Evolutionary conservation across 495 filamentous ascomycete species (phyloP), one percentile per base, ranked within the genome.

Genomic region (Daldinia decipiens): DNA sequence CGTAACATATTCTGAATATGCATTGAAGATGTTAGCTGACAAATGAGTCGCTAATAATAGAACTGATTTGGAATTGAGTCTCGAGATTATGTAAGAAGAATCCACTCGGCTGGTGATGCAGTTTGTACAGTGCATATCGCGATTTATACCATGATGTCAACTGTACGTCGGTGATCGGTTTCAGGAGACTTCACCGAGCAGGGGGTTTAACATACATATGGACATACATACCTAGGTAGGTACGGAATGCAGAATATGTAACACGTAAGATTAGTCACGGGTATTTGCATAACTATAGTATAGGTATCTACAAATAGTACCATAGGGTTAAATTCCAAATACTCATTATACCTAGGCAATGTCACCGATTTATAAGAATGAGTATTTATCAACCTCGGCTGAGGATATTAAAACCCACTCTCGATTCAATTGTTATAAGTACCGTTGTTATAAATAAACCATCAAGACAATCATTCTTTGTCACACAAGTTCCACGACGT

Each of bases 291-390:
- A 34, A 3, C 1, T 34, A 5, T 24, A 24, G 21, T 2, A 12
- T 11, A 12, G n/a, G n/a, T 34, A 34, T 34, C 24, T 39, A 19
- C 40, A 47, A 56, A 63, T 63, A 15, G 26, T 24, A 27, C 31
- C 50, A n/a, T n/a, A 17, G 0, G 53, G 5, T 56, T 34, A 43
- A 47, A 68, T 68, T 68, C 66, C 66, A 68, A 68, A 68, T 68
- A 21, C 19, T 59, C 38, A 50, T 15, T n/a, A 17, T 40, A 12
- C 32, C 32, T 34, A 36, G 34, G 34, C 13, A 36, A 36, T 13
- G 34, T 13, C 12, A 36, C 34, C 12, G 4, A 29, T 27, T 43
- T 56, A 38, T 56, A 34, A 68, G 59, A 57, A 72, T 68, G 70
- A 68, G 9, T 60, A 68, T 72, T 65, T 39, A 62, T 58, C 64